Conservation (phyloP, 2,329 filamentous ascomycete genomes). For the Calonectria hawksworthii region DNA sequence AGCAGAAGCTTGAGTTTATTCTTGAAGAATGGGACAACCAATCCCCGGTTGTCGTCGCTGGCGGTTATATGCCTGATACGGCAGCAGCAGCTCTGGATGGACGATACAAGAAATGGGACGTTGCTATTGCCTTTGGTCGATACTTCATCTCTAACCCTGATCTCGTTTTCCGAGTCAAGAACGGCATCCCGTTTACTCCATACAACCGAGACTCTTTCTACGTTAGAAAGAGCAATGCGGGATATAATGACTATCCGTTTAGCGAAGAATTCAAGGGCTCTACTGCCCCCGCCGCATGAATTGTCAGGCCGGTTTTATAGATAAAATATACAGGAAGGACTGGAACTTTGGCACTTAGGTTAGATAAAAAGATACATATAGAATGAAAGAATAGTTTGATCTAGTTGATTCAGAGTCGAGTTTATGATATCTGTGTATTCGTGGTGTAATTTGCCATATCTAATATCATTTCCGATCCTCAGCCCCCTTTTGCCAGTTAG, state of each 20-base stretch:
- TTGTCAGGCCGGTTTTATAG: neutral
- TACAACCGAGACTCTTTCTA: slow-evolving; percentile 60
- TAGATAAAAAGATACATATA: neutral
- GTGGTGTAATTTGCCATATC: neutral
- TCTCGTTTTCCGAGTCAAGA: slow-evolving; percentile 54
- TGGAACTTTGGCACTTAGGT: neutral
- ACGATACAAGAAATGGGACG: slow-evolving; percentile 44
- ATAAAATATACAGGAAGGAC: neutral
- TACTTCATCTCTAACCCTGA: slow-evolving; percentile 54
- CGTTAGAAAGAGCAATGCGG: slow-evolving; percentile 35
- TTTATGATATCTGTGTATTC: neutral
- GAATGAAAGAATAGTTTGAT: neutral
- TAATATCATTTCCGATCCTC: too few relatives aligned
- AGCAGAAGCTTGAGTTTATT: slow-evolving; percentile 53
- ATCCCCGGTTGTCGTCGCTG: slow-evolving; percentile 50
- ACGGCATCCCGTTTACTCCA: slow-evolving; percentile 51
- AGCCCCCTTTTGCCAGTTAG: neutral
- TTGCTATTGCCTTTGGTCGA: slow-evolving; percentile 49
- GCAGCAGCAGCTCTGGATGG: slow-evolving; percentile 42
- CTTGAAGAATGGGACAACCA: slow-evolving; percentile 50
- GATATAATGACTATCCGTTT: slow-evolving; percentile 50
- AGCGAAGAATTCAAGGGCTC: slow-evolving; percentile 35
- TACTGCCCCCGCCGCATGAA: neutral
- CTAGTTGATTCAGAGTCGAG: neutral
- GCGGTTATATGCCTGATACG: slow-evolving; percentile 46